A percentile compares a stretch with the other conserved stretches of the same genome.
Evolutionary conservation across 169 alveolate species (phyloP).

Genomic region (Plasmodium gallinaceum): DNA sequence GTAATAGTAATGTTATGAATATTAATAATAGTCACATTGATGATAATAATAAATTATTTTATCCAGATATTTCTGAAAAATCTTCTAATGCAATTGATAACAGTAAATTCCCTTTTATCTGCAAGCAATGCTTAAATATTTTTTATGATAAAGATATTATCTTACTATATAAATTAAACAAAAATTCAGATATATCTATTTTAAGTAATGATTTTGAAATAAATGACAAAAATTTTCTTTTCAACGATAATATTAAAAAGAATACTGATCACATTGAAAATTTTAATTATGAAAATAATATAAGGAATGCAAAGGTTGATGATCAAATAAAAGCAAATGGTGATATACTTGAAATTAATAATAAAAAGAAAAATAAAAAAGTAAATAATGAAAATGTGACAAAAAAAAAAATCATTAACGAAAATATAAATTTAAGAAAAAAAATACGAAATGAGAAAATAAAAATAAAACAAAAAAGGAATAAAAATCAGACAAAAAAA

Average conservation of each 20-base stretch:
- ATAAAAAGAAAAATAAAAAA: neutral
- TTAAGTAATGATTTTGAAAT: neutral
- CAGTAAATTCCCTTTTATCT: neutral
- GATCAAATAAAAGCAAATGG: neutral
- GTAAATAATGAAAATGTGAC: neutral
- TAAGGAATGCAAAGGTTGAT: neutral
- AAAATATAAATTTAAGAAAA: conserved; percentile 11
- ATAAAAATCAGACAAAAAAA: neutral
- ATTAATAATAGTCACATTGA: conserved; percentile 1
- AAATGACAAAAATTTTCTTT: neutral
- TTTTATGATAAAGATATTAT: conserved; percentile 23
- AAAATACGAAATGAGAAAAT: neutral
- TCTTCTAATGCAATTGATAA: neutral
- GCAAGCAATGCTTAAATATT: conserved; percentile 52
- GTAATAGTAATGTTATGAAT: neutral
- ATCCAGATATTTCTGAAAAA: no score
- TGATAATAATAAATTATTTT: neutral
- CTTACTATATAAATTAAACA: neutral
- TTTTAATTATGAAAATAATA: neutral
- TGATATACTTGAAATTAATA: conserved; percentile 1
- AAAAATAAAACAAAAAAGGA: neutral
- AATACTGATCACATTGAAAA: neutral
- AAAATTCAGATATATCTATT: neutral
- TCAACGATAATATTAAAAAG: neutral
- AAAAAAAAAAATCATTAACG: no score